Conservation (phyloP, 768 basidiomycete genomes). For the Tylopilus sp. region DNA sequence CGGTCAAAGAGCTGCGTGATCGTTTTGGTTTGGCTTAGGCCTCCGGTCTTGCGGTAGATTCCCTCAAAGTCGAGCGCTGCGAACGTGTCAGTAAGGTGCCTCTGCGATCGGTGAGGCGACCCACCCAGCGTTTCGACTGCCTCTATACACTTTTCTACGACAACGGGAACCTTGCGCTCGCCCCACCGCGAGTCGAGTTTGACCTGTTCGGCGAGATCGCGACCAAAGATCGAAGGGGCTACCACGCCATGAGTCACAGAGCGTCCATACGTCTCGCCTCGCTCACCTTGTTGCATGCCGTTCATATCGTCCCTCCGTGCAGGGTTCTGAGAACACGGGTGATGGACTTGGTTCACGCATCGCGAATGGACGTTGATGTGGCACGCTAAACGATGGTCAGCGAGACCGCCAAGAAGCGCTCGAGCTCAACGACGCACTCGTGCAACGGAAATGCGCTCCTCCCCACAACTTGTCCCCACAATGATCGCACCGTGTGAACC, state of each 20-base stretch:
- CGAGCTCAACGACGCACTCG: constrained; percentile 53
- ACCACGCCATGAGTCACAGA: constrained; percentile 13
- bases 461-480: constrained; percentile 99
- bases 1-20: constrained; percentile 95
- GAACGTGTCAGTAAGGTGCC: constrained; percentile 1
- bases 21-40: constrained; percentile 83
- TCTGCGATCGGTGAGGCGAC: constrained; percentile 21
- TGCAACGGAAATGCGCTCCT: constrained; percentile 89
- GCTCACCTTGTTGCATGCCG: constrained; percentile 22
- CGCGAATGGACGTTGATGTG: constrained; percentile 84
- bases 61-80: constrained; percentile 94
- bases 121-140: constrained; percentile 86
- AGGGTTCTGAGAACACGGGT: constrained; percentile 59
- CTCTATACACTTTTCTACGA: constrained; percentile 94
- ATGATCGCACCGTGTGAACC: constrained; percentile 90
- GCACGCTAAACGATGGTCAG: constrained; percentile 53
- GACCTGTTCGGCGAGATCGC: constrained; percentile 83
- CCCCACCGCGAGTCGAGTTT: constrained; percentile 57
- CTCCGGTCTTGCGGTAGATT: constrained; percentile 97
- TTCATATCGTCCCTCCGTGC: constrained; percentile 32
- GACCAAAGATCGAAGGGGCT: constrained; percentile 93
- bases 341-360: constrained; percentile 67
- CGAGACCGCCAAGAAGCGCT: neutral
- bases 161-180: constrained; percentile 70
- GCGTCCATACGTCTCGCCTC: constrained; percentile 3